These are phyloP conservation scores for Pisolithus microcarpus DNA, from an alignment of 768 basidiomycete genomes.

Conservation along the genomic window DNA sequence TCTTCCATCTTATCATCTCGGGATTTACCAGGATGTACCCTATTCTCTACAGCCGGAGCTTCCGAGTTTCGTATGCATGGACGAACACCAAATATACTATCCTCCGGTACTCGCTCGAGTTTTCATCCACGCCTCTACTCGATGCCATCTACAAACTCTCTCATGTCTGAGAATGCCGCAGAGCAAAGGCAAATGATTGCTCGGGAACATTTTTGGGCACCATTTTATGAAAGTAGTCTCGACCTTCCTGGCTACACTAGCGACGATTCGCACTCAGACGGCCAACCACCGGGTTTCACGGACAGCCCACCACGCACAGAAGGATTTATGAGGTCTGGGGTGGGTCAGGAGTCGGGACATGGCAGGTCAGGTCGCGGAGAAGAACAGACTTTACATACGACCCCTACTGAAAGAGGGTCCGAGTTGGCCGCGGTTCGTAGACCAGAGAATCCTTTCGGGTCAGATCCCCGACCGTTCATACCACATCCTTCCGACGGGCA, in stretches of 20 bases:
- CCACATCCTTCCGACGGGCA: neutral
- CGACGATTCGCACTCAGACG: neutral
- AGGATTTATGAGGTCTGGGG: neutral
- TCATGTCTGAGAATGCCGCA: conserved; percentile 38
- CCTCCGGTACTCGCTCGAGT: conserved; percentile 10
- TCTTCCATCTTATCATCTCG: neutral
- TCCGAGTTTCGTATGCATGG: conserved; percentile 1
- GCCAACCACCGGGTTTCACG: neutral
- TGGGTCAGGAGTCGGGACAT: neutral
- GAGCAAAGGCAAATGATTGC: conserved; percentile 36
- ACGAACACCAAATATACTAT: conserved; percentile 1
- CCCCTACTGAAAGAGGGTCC: neutral
- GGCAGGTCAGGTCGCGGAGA: neutral
- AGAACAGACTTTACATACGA: neutral
- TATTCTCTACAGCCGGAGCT: neutral
- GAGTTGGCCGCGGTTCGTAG: neutral
- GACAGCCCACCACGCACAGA: neutral
- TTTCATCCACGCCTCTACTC: conserved; percentile 15
- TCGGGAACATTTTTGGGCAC: conserved; percentile 28
- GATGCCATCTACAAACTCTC: conserved; percentile 31
- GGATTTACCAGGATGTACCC: neutral
- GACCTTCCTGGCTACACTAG: neutral
- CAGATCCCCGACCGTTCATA: neutral
- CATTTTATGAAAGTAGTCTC: conserved; percentile 7
- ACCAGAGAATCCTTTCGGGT: neutral